phyloP scores from a whole-genome alignment of 2,329 filamentous ascomycete genomes.

The Talaromyces sp. region DNA sequence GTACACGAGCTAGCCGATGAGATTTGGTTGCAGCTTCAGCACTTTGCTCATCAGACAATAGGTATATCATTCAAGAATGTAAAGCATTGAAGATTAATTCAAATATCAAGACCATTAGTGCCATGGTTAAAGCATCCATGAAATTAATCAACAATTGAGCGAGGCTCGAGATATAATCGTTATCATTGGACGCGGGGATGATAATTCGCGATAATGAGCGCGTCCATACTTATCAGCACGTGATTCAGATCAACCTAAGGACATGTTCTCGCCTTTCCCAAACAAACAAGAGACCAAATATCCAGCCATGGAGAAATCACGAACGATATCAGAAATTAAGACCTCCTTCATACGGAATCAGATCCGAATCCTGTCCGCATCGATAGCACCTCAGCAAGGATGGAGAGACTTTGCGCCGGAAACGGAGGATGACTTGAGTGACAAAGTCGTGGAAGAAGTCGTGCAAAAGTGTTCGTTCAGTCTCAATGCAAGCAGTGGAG shows the following conservation, averaged over 20 bases:
- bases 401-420: conserved; percentile 44
- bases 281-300: conserved; percentile 13
- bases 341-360: conserved; percentile 50
- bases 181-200: conserved; percentile 8
- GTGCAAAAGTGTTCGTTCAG: conserved; percentile 46
- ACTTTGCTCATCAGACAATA: neutral
- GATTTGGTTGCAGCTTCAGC: neutral
- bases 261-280: neutral
- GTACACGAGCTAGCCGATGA: neutral
- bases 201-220: neutral
- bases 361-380: conserved; percentile 50
- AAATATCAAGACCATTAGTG: neutral
- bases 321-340: conserved; percentile 51
- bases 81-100: neutral
- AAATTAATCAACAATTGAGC: neutral
- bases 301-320: conserved; percentile 35
- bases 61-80: too few species aligned
- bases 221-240: conserved; percentile 11
- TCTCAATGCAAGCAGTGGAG: neutral
- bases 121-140: neutral
- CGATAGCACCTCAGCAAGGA: conserved; percentile 45
- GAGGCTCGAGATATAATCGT: neutral
- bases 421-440: conserved; percentile 44
- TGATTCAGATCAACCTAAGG: conserved; percentile 5
- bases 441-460: conserved; percentile 49